Evolutionary conservation across 306 rosid genomes (phyloP), one percentile per base, ranked within the genome.

Genomic region (Begonia masoniana): DNA sequence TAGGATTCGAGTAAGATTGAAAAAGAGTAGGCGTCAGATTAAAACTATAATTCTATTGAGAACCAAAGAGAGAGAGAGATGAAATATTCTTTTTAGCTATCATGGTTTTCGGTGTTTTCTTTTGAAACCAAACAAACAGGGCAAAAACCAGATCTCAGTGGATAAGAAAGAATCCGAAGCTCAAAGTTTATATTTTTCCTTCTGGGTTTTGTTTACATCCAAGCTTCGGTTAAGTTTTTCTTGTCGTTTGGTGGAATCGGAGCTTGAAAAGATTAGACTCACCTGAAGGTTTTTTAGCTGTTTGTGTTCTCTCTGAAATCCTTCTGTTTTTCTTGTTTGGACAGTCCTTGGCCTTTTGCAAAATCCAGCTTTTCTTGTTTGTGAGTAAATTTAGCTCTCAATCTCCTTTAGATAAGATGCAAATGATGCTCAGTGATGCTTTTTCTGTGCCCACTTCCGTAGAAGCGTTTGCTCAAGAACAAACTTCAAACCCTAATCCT

Each of bases 241-340:
- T 78, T 76, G 75, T 75, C 78, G 82, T 74, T 79, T 84, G 92
- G 82, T 79, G 70, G 67, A 84, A 78, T 47, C 59, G 59, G 71
- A 59, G 64, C 46, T 56, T 55, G 51, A 56, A 64, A 62, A 17
- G 58, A 62, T 65, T 74, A 68, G 59, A 67, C 57, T 70, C 58
- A 61, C 76, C 61, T 68, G 77, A 76, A 68, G 71, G 60, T 73
- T 73, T 74, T 63, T 59, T 60, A 47, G 63, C 36, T 48, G 47
- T 59, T 59, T 59, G 47, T 59, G 9, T 48, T 11, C 47, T 17
- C 12, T 12, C 19, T 13, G 14, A 59, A 60, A 15, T 11, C 41
- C 49, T 60, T 60, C 56, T 48, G 51, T 3, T 50, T 50, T 60
- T 50, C 50, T 60, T 13, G 56, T 60, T 60, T 54, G 51, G 49